Evolutionary conservation across 805 yeast species (phyloP), one percentile per base, ranked within the genome.

Genomic region (Pachysolen tannophilus): DNA sequence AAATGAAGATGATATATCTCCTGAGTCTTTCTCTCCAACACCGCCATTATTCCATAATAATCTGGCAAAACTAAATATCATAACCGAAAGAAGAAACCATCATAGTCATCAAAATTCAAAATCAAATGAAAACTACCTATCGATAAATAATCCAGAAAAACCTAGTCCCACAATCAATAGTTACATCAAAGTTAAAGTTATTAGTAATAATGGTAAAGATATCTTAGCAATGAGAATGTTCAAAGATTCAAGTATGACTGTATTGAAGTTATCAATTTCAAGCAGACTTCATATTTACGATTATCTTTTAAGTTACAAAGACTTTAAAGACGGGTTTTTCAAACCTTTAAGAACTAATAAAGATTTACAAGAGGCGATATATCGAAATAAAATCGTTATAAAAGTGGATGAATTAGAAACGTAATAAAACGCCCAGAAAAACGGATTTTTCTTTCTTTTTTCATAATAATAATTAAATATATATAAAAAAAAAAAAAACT

Each of bases 251-350:
- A 19, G 28, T 19, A n/a, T 46, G 10, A 38, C 35, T 14, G 37
- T 43, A 9, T 28, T 46, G 10, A 36, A 34, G 11, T 28, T 39
- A 5, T 26, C 40, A 20, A 34, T 34, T 10, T 37, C 41, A 16
- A 32, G 34, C 31, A 33, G 38, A 30, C 38, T 34, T 14, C 35
- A 37, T 19, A 34, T 23, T 6, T n/a, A 27, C 15, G 39, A 37
- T 7, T 41, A 39, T 24, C 30, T 42, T 13, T 26, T 48, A 13
- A 46, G 40, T 18, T 48, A 40, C 24, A 45, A 41, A 24, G 46
- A 46, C 21, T 26, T 40, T 17, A 35, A 30, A 15, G 35, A 43
- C 14, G 44, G 40, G 1, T 28, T 36, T 28, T 48, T 41, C 35
- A 42, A 38, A 16, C 41, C 43, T 19, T 38, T 50, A 18, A 40